These are phyloP conservation scores for Plantago ovata DNA, from an alignment of 257 asterid genomes.

Conservation along the genomic window DNA sequence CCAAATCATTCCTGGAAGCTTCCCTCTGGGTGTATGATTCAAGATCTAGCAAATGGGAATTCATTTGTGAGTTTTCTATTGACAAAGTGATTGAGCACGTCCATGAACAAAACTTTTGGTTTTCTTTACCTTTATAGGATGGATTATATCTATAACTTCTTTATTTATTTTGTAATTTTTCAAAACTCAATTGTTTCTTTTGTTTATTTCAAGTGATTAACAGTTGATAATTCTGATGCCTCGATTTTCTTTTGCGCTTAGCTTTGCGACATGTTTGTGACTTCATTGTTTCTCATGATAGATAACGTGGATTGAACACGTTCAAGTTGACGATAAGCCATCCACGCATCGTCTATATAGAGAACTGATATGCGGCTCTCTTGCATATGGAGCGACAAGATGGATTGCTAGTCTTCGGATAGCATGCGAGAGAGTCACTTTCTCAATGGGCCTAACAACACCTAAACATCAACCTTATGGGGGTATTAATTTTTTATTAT, in stretches of 20 bases:
- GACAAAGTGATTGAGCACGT: too few species aligned
- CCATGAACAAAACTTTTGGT: neutral
- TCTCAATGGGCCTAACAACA: conserved; percentile 31
- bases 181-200: too few species aligned
- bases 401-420: conserved; percentile 60
- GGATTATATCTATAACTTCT: neutral
- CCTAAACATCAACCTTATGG: conserved; percentile 42
- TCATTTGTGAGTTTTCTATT: conserved; percentile 41
- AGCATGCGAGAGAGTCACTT: conserved; percentile 57
- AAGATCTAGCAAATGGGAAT: conserved; percentile 52
- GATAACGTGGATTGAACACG: conserved; percentile 87
- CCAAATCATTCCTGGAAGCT: conserved; percentile 52
- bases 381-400: conserved; percentile 71
- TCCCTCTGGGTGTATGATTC: conserved; percentile 73
- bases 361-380: conserved; percentile 43
- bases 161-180: neutral
- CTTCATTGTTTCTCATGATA: conserved; percentile 16
- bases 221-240: too few species aligned
- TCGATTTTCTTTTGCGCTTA: too few species aligned
- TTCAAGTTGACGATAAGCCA: conserved; percentile 64
- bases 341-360: conserved; percentile 49
- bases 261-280: too few species aligned
- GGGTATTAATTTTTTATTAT: conserved; percentile 31
- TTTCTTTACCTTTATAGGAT: neutral
- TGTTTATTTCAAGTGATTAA: too few species aligned